Evolutionary conservation across 345 rosid species (phyloP).

Genomic region (Zanthoxylum bungeanum): DNA sequence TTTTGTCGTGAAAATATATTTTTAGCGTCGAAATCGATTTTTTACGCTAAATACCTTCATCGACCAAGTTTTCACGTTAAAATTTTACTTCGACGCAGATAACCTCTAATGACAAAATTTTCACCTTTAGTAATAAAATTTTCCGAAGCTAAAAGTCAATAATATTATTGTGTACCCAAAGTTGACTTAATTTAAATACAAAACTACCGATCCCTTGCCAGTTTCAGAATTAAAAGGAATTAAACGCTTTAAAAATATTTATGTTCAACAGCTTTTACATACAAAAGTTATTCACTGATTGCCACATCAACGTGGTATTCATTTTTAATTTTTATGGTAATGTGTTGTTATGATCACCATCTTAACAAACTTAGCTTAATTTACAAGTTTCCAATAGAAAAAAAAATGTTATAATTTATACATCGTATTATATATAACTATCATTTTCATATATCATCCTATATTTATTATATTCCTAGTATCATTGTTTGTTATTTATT

Average conservation of each 20-base stretch:
- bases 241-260: neutral
- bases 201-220: neutral
- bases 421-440: neutral
- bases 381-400: neutral
- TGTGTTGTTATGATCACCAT: neutral
- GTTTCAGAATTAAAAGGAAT: neutral
- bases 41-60: no score
- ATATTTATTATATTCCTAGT: neutral
- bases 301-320: neutral
- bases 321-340: neutral
- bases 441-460: conserved; percentile 4
- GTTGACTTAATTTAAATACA: neutral
- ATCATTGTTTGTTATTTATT: neutral
- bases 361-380: neutral
- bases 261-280: neutral
- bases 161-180: neutral
- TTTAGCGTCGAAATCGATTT: no score
- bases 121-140: no score
- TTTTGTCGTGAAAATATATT: no score
- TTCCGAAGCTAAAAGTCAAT: no score
- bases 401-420: no score
- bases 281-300: neutral
- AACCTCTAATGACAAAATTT: no score
- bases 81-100: no score
- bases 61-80: no score